Percentiles rank a stretch among this genome's conserved stretches.
These are phyloP conservation scores for Colletotrichum brevisporum DNA, from an alignment of 2,329 filamentous ascomycete genomes.

Conservation along the genomic window DNA sequence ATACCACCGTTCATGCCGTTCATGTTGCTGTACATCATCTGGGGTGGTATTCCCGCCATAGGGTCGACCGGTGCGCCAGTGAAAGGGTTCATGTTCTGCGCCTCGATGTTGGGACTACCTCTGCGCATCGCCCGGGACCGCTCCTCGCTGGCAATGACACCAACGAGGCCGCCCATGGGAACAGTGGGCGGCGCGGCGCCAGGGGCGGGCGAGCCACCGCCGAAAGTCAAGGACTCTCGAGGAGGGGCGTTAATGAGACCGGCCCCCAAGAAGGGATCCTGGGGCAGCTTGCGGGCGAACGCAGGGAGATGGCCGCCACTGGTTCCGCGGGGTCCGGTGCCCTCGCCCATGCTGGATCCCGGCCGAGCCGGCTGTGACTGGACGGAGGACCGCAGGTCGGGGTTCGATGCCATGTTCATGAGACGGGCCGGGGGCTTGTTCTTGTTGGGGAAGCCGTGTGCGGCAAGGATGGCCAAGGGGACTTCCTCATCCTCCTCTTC, in stretches of 20 bases:
- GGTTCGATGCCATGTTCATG: conserved; percentile 76
- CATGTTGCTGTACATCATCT: conserved; percentile 56
- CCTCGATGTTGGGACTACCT: conserved; percentile 80
- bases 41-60: conserved; percentile 61
- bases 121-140: conserved; percentile 82
- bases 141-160: conserved; percentile 90
- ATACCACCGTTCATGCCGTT: conserved; percentile 28
- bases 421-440: conserved; percentile 80
- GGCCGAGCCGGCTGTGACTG: conserved; percentile 62
- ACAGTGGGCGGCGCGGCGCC: conserved; percentile 54
- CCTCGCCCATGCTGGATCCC: conserved; percentile 71
- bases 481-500: conserved; percentile 94
- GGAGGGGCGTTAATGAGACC: conserved; percentile 79
- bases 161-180: conserved; percentile 85
- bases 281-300: conserved; percentile 85
- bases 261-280: conserved; percentile 88
- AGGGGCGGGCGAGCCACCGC: conserved; percentile 65
- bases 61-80: conserved; percentile 62
- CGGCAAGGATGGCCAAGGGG: conserved; percentile 86
- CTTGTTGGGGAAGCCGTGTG: conserved; percentile 88
- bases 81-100: conserved; percentile 56
- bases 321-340: conserved; percentile 49
- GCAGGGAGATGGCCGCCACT: conserved; percentile 74
- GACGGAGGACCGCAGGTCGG: conserved; percentile 75
- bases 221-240: conserved; percentile 81